These are phyloP conservation scores for Exophiala phaeomuriformis DNA, from an alignment of 2,329 filamentous ascomycete genomes.

Conservation along the genomic window DNA sequence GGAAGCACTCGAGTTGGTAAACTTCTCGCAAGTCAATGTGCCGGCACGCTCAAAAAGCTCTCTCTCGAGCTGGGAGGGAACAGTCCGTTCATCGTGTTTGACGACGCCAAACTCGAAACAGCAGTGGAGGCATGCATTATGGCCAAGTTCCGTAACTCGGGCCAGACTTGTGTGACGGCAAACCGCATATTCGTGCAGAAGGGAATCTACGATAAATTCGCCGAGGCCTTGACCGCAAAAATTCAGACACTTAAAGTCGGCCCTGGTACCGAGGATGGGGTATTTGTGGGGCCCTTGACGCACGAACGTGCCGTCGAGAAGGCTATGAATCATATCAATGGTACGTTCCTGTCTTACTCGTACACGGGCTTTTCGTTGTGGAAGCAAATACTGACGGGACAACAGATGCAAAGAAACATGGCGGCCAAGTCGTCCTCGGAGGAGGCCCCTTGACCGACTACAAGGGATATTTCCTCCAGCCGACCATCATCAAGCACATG, in stretches of 20 bases:
- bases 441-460: slow-evolving; percentile 22
- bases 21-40: slow-evolving; percentile 32
- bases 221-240: slow-evolving; percentile 60
- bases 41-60: slow-evolving; percentile 36
- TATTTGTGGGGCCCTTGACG: slow-evolving; percentile 67
- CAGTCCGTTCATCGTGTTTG: slow-evolving; percentile 37
- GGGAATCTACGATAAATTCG: slow-evolving; percentile 70
- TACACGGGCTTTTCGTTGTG: neutral
- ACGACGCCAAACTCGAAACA: slow-evolving; percentile 36
- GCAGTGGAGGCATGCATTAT: slow-evolving; percentile 27
- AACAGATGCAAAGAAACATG: slow-evolving; percentile 28
- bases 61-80: slow-evolving; percentile 43
- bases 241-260: slow-evolving; percentile 70
- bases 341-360: slow-evolving; percentile 9
- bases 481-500: slow-evolving; percentile 28
- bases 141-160: slow-evolving; percentile 27
- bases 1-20: slow-evolving; percentile 33
- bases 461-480: slow-evolving; percentile 36
- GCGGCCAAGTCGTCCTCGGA: slow-evolving; percentile 29
- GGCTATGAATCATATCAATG: slow-evolving; percentile 25
- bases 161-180: slow-evolving; percentile 34
- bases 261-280: slow-evolving; percentile 60
- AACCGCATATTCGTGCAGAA: slow-evolving; percentile 76
- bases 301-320: slow-evolving; percentile 29
- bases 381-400: neutral